Evolutionary conservation across 441 rosid species (phyloP).

Genomic region (Manihot esculenta): DNA sequence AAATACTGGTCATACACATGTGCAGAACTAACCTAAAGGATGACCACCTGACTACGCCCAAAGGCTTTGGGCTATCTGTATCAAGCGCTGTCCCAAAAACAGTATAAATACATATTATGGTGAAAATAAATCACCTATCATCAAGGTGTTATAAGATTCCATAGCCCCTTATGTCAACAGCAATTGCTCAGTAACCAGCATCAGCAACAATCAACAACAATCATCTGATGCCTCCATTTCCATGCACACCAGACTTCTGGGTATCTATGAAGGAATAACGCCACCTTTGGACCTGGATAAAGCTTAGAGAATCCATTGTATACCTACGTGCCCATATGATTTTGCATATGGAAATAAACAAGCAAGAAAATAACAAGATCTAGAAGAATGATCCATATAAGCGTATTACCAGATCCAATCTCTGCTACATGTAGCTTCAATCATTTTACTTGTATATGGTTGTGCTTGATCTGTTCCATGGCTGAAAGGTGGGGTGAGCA

Average conservation of each 20-base stretch:
- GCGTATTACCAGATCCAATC: conserved; percentile 32
- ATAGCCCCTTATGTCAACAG: conserved; percentile 33
- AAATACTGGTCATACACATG: too few species aligned
- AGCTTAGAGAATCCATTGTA: not conserved
- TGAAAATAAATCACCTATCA: too few species aligned
- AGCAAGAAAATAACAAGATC: not conserved
- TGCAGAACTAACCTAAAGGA: too few species aligned
- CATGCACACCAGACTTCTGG: conserved; percentile 30
- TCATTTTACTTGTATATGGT: conserved; percentile 39
- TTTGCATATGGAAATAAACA: not conserved
- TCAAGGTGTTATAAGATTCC: too few species aligned
- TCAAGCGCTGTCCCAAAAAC: too few species aligned
- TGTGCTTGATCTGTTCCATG: conserved; percentile 45
- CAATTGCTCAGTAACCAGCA: conserved; percentile 22
- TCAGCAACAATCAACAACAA: conserved; percentile 23
- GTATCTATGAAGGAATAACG: conserved; percentile 28
- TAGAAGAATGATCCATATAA: not conserved
- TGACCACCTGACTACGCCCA: too few species aligned
- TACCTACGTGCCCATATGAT: too few species aligned
- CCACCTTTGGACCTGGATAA: conserved; percentile 22
- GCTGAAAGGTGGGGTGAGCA: not conserved
- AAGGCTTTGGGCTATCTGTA: too few species aligned
- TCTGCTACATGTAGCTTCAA: too few species aligned
- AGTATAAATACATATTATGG: too few species aligned
- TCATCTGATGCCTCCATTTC: conserved; percentile 34